Conservation (phyloP, 164 flowering plant species). For the Macadamia integrifolia region DNA sequence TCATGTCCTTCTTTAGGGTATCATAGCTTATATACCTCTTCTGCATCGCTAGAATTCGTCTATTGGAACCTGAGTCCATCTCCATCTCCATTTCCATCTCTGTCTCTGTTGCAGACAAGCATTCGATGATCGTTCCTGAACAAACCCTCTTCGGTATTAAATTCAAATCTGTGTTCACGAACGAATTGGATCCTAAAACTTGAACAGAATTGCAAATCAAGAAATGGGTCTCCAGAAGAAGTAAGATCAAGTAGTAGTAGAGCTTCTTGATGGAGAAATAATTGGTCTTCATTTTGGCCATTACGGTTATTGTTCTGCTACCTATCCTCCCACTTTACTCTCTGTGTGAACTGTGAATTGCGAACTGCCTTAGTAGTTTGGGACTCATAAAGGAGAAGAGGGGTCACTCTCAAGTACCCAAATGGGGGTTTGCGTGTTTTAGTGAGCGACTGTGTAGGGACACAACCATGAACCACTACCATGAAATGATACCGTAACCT, state of each 20-base stretch:
- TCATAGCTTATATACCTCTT: slow-evolving; percentile 64
- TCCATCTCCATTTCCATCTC: slow-evolving; percentile 37
- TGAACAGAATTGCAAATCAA: slow-evolving; percentile 20
- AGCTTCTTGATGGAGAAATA: slow-evolving; percentile 5
- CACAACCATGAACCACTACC: neutral
- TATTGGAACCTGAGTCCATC: slow-evolving; percentile 44
- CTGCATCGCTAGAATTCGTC: slow-evolving; percentile 43
- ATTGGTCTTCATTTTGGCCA: neutral
- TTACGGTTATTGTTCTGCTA: neutral
- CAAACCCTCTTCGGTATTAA: slow-evolving; percentile 22
- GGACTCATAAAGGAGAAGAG: neutral
- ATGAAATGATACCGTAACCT: no score
- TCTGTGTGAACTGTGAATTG: neutral
- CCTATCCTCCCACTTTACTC: no score
- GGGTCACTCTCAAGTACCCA: slow-evolving; percentile 6
- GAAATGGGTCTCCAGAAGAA: slow-evolving; percentile 37
- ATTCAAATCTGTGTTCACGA: slow-evolving; percentile 19
- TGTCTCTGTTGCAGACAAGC: slow-evolving; percentile 7
- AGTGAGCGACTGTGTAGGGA: neutral
- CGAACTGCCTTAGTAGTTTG: neutral
- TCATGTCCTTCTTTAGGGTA: slow-evolving; percentile 46
- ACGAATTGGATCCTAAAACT: slow-evolving; percentile 19
- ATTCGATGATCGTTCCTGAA: slow-evolving; percentile 17
- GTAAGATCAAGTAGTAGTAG: slow-evolving; percentile 9
- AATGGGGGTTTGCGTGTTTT: neutral